phyloP scores from a whole-genome alignment of 345 rosid genomes.

The Arabidopsis arenosa region DNA sequence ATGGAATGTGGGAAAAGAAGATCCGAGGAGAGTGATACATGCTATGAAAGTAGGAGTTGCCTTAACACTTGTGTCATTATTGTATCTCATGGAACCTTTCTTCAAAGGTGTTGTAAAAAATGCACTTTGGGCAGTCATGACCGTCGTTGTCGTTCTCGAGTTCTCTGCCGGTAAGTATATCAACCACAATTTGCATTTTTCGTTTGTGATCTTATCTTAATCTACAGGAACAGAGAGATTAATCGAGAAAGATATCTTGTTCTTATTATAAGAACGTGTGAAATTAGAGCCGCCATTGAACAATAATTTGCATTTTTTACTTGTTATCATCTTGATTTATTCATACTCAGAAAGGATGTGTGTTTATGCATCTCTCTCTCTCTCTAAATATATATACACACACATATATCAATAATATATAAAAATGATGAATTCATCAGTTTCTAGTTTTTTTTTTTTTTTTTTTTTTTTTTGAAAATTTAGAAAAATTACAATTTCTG shows the following conservation, averaged over 20 bases:
- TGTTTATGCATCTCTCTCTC: background rate
- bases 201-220: constrained; percentile 23
- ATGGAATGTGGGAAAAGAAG: constrained; percentile 67
- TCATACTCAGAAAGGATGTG: background rate
- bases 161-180: constrained; percentile 67
- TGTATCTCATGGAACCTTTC: constrained; percentile 70
- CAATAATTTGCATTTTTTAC: background rate
- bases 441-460: no score
- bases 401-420: no score
- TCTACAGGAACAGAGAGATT: background rate
- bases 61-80: constrained; percentile 69
- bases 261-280: background rate
- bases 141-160: constrained; percentile 87
- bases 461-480: no score
- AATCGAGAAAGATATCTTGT: background rate
- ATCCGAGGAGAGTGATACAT: constrained; percentile 74
- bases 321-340: background rate
- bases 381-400: no score
- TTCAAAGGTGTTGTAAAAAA: constrained; percentile 60
- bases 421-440: background rate
- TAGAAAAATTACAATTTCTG: no score
- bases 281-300: background rate
- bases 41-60: constrained; percentile 82
- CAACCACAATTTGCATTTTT: background rate
- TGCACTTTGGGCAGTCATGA: constrained; percentile 89